Evolutionary conservation across 73 alveolate species (phyloP).

Genomic region (Paramecium caudatum): DNA sequence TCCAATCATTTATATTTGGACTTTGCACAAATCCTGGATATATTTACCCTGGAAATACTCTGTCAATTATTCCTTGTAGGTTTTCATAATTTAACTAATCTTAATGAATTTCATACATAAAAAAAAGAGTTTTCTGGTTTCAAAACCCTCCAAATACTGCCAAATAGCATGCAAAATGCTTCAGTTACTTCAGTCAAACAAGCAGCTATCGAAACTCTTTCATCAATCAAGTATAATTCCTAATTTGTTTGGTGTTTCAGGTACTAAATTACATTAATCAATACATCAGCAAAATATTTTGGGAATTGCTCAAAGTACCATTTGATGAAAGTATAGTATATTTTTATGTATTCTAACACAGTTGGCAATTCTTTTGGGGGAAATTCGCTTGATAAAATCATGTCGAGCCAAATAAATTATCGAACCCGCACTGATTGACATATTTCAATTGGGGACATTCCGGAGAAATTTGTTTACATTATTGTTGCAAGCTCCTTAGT

Average conservation of each 20-base stretch:
- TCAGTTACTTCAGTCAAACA: constrained; percentile 79
- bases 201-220: constrained; percentile 79
- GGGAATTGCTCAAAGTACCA: constrained; percentile 83
- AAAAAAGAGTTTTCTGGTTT: constrained; percentile 74
- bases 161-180: constrained; percentile 79
- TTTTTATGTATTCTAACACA: constrained; percentile 79
- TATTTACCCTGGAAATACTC: background rate
- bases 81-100: constrained; percentile 13
- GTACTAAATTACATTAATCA: constrained; percentile 30
- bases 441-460: constrained; percentile 70
- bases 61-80: background rate
- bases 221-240: constrained; percentile 77
- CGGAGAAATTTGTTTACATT: constrained; percentile 19
- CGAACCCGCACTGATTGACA: constrained; percentile 85
- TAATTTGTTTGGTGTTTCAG: constrained; percentile 70
- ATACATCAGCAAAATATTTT: constrained; percentile 71
- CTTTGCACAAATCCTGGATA: constrained; percentile 5
- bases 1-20: constrained; percentile 68
- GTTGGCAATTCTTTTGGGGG: constrained; percentile 61
- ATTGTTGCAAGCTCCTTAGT: background rate
- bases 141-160: constrained; percentile 77
- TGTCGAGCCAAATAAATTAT: constrained; percentile 85
- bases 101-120: constrained; percentile 27
- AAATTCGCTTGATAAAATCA: constrained; percentile 76
- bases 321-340: constrained; percentile 70